Evolutionary conservation across 495 filamentous ascomycete species (phyloP).

Genomic region (Trichoderma erinaceum): DNA sequence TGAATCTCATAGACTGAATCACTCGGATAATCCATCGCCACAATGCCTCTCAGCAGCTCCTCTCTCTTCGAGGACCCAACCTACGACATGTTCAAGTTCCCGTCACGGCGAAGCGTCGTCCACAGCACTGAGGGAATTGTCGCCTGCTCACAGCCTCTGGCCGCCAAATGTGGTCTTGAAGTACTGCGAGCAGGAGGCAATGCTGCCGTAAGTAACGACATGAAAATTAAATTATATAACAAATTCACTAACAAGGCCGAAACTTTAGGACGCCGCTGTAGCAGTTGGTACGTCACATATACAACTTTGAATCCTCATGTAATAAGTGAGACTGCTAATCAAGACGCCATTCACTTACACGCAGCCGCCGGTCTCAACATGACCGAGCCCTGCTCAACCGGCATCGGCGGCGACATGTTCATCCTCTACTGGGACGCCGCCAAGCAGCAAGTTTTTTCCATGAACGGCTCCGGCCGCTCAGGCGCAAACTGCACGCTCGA

Average conservation of each 20-base stretch:
- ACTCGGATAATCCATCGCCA: slow-evolving; percentile 16
- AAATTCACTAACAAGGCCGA: slow-evolving; percentile 8
- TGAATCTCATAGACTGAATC: not conserved
- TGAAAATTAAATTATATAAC: not conserved
- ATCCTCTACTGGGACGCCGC: slow-evolving; percentile 86
- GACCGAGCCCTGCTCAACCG: slow-evolving; percentile 87
- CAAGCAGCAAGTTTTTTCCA: slow-evolving; percentile 69
- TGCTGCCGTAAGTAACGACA: slow-evolving; percentile 62
- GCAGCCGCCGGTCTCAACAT: slow-evolving; percentile 78
- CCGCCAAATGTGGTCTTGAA: slow-evolving; percentile 77
- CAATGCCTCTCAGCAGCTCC: slow-evolving; percentile 38
- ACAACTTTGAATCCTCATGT: too few species aligned
- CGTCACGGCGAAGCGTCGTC: slow-evolving; percentile 83
- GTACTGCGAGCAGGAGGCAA: slow-evolving; percentile 85
- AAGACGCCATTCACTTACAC: slow-evolving; percentile 19
- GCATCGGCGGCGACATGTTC: slow-evolving; percentile 99
- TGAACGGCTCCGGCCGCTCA: slow-evolving; percentile 89
- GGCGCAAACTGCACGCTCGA: slow-evolving; percentile 64
- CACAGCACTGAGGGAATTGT: slow-evolving; percentile 93
- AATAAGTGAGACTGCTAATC: not conserved
- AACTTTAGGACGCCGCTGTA: slow-evolving; percentile 77
- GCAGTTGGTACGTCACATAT: slow-evolving; percentile 43
- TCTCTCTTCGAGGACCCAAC: slow-evolving; percentile 57
- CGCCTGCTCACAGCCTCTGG: slow-evolving; percentile 84
- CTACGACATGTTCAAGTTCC: slow-evolving; percentile 58